Evolutionary conservation across 768 basidiomycete species (phyloP).

Genomic region (Leccinum boreale): DNA sequence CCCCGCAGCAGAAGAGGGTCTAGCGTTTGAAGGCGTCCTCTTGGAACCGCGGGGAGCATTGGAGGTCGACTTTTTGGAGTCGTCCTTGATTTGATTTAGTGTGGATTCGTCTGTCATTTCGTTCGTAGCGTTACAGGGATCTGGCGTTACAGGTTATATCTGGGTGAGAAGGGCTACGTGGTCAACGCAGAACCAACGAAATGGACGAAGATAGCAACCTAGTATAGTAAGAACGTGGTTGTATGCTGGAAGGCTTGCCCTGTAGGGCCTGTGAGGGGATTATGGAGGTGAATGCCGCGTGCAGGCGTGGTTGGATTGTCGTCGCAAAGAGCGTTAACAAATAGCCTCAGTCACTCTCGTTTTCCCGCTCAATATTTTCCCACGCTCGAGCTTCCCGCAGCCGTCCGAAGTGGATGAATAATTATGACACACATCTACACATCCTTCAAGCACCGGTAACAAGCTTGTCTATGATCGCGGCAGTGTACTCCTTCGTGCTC

Average conservation of each 20-base stretch:
- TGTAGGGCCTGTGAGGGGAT: constrained; percentile 81
- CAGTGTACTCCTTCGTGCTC: constrained; percentile 84
- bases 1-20: constrained; percentile 40
- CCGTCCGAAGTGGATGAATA: constrained; percentile 3
- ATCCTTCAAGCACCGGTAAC: constrained; percentile 21
- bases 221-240: constrained; percentile 39
- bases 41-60: constrained; percentile 55
- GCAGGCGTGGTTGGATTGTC: constrained; percentile 48
- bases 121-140: constrained; percentile 61
- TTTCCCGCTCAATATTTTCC: constrained; percentile 22
- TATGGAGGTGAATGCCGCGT: constrained; percentile 55
- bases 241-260: constrained; percentile 70
- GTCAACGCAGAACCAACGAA: constrained; percentile 13
- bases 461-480: constrained; percentile 80
- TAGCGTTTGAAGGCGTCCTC: constrained; percentile 49
- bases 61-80: constrained; percentile 54
- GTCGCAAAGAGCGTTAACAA: constrained; percentile 32
- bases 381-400: constrained; percentile 22
- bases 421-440: constrained; percentile 17
- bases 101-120: constrained; percentile 83
- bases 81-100: constrained; percentile 54
- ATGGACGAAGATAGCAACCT: constrained; percentile 35
- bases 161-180: constrained; percentile 35
- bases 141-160: constrained; percentile 34
- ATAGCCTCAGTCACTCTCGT: constrained; percentile 1